Conservation (phyloP, 495 filamentous ascomycete species). For the Rusavskia elegans region DNA sequence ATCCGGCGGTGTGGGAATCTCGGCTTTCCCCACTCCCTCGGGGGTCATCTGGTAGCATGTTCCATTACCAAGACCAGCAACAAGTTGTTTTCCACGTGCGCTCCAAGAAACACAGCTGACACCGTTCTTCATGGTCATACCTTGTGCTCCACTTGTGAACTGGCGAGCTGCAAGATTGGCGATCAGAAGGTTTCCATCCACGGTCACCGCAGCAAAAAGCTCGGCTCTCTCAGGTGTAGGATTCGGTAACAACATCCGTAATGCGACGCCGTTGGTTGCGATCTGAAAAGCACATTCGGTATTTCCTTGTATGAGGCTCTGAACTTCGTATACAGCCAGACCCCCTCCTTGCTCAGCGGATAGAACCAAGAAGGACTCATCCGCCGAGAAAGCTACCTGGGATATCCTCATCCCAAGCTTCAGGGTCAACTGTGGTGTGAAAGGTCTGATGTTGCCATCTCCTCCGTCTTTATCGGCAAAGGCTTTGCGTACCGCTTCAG, state of each 20-base stretch:
- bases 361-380: slow-evolving; percentile 69
- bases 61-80: slow-evolving; percentile 76
- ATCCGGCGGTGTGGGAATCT: slow-evolving; percentile 61
- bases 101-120: slow-evolving; percentile 89
- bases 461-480: slow-evolving; percentile 43
- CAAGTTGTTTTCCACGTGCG: slow-evolving; percentile 75
- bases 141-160: slow-evolving; percentile 42
- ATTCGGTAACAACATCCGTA: slow-evolving; percentile 69
- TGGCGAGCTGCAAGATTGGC: slow-evolving; percentile 58
- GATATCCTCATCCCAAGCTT: slow-evolving; percentile 60
- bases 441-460: slow-evolving; percentile 50
- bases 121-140: slow-evolving; percentile 49
- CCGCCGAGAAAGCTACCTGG: slow-evolving; percentile 76
- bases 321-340: slow-evolving; percentile 65
- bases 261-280: slow-evolving; percentile 51
- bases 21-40: slow-evolving; percentile 54
- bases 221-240: slow-evolving; percentile 48
- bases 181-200: slow-evolving; percentile 64
- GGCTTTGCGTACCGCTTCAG: slow-evolving; percentile 61
- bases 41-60: slow-evolving; percentile 70
- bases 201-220: slow-evolving; percentile 64
- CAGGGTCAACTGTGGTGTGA: slow-evolving; percentile 58
- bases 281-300: slow-evolving; percentile 58
- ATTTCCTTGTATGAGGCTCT: slow-evolving; percentile 44
- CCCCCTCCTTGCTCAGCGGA: slow-evolving; percentile 72